Percentiles rank a stretch among this genome's conserved stretches.
Evolutionary conservation across 441 rosid species (phyloP).

Genomic region (Pelargonium myrrhifolium): DNA sequence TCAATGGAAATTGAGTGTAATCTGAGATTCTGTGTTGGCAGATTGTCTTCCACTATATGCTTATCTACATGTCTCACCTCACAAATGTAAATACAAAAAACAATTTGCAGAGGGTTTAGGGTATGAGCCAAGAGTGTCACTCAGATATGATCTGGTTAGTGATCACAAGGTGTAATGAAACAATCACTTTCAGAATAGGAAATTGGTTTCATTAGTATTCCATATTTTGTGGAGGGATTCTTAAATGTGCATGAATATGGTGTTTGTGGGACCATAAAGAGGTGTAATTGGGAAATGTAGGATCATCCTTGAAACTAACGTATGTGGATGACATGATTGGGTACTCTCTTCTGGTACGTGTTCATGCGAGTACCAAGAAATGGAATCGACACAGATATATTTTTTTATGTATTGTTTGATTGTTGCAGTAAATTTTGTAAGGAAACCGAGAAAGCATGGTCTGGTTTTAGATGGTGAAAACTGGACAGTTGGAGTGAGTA

Average conservation of each 20-base stretch:
- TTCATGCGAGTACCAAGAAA: too few relatives aligned
- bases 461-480: too few relatives aligned
- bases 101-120: neutral
- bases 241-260: neutral
- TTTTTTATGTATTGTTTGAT: too few relatives aligned
- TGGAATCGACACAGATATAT: too few relatives aligned
- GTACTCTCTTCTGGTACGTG: neutral
- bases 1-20: neutral
- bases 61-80: constrained; percentile 25
- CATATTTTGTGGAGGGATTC: neutral
- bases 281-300: neutral
- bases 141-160: neutral
- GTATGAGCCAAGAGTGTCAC: neutral
- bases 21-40: constrained; percentile 27
- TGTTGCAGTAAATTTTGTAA: too few relatives aligned
- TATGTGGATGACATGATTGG: neutral
- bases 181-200: neutral
- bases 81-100: neutral
- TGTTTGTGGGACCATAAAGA: neutral
- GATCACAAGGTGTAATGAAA: neutral
- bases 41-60: constrained; percentile 30
- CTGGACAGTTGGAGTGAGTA: too few relatives aligned
- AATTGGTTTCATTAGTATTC: neutral
- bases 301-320: neutral
- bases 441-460: too few relatives aligned